These are phyloP conservation scores for Xylariaceae sp. DNA, from an alignment of 2,329 filamentous ascomycete species.

Conservation along the genomic window DNA sequence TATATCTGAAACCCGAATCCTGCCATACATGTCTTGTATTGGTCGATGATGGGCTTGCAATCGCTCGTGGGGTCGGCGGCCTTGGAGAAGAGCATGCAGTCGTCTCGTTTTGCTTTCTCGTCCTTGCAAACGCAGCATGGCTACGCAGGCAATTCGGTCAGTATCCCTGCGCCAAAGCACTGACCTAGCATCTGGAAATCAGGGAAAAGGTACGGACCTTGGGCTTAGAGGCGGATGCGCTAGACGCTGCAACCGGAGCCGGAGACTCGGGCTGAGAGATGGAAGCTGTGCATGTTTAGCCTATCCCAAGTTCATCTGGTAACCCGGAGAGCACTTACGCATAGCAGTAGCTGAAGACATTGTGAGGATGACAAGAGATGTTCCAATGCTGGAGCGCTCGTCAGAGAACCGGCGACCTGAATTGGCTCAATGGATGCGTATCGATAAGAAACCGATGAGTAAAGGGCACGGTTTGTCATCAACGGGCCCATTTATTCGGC, in stretches of 20 bases:
- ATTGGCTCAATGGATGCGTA: too few relatives aligned
- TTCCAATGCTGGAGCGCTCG: too few relatives aligned
- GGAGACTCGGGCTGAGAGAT: slow-evolving; percentile 26
- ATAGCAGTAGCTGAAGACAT: slow-evolving; percentile 19
- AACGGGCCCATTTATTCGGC: too few relatives aligned
- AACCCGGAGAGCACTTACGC: slow-evolving; percentile 16
- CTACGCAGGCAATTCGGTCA: slow-evolving; percentile 43
- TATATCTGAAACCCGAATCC: slow-evolving; percentile 82
- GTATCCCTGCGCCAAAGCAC: background rate
- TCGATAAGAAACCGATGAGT: too few relatives aligned
- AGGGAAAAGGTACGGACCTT: slow-evolving; percentile 24
- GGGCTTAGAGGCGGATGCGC: slow-evolving; percentile 30
- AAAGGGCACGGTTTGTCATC: too few relatives aligned
- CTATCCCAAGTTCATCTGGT: background rate
- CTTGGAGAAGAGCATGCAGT: slow-evolving; percentile 98
- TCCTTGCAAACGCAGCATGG: slow-evolving; percentile 98
- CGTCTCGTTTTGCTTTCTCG: slow-evolving; percentile 87
- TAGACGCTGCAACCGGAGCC: slow-evolving; percentile 14
- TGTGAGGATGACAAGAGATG: slow-evolving; percentile 12
- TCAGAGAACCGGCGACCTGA: too few relatives aligned
- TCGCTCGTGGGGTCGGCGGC: slow-evolving; percentile 78
- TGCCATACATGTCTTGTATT: slow-evolving; percentile 90
- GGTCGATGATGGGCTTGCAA: slow-evolving; percentile 77
- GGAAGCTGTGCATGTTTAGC: slow-evolving; percentile 25
- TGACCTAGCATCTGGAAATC: background rate